A percentile compares a stretch with the other conserved stretches of the same genome.
Evolutionary conservation across 2,329 filamentous ascomycete genomes (phyloP).

Genomic region (Coniosporium tulheliwenetii): DNA sequence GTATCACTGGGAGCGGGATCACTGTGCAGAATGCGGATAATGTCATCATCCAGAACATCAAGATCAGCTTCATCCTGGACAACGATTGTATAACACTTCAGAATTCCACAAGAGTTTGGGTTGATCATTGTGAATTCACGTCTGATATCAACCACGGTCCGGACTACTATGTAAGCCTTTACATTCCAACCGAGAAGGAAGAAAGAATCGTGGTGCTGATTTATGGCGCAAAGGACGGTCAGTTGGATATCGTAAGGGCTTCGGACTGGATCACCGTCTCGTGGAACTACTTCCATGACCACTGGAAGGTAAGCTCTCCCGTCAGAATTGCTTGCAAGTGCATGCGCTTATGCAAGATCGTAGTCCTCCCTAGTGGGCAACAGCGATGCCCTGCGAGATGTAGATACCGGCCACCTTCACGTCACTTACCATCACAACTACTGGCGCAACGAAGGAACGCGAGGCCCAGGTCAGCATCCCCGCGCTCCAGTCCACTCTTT

Average conservation of each 20-base stretch:
- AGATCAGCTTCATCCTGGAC: slow-evolving; percentile 19
- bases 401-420: slow-evolving; percentile 29
- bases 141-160: slow-evolving; percentile 19
- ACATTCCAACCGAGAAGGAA: too few relatives aligned
- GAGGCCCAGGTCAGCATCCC: too few relatives aligned
- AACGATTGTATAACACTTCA: slow-evolving; percentile 28
- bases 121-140: slow-evolving; percentile 33
- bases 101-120: slow-evolving; percentile 31
- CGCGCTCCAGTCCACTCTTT: too few relatives aligned
- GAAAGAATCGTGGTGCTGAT: too few relatives aligned
- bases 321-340: too few relatives aligned
- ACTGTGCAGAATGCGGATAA: slow-evolving; percentile 20
- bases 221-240: too few relatives aligned
- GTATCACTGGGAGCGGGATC: slow-evolving; percentile 21
- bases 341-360: slow-evolving; percentile 2
- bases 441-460: slow-evolving; percentile 30
- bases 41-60: slow-evolving; percentile 25
- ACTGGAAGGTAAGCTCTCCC: too few relatives aligned
- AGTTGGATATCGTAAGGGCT: too few relatives aligned
- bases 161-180: too few relatives aligned
- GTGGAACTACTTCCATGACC: too few relatives aligned
- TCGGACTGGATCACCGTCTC: too few relatives aligned
- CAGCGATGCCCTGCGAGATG: slow-evolving; percentile 20
- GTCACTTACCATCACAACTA: slow-evolving; percentile 36
- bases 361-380: slow-evolving; percentile 27